Base-by-base conservation (phyloP, 2,329 filamentous ascomycete genomes). In the Talaromyces verruculosus region DNA sequence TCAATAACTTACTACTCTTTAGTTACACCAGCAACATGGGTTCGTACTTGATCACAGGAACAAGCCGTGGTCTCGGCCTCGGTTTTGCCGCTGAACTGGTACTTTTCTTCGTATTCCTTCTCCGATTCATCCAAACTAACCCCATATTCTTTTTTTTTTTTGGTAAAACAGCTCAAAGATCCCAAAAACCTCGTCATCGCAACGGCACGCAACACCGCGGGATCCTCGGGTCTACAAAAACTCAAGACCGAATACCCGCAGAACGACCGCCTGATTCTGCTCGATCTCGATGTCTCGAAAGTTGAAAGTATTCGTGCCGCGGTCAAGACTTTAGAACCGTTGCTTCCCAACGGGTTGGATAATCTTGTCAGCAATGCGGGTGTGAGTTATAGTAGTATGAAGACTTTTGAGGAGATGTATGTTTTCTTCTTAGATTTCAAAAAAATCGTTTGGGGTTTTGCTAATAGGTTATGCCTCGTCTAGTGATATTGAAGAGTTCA, bases 21-120 rank as follows among this genome's bases (percentile, higher is more conserved):
- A 25, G 25, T 4, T 25, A 57, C 6, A 25, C 47, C 60, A 63
- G 22, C 7, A 63, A 30, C 35, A 63, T 63, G 61, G 47, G 47
- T 63, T 63, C 61, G 35, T 63, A 55, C 47, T 55, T 63, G 47
- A 63, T 63, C 39, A 63, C 61, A 30, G 61, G 61, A 41, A 30
- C 61, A 41, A 63, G 61, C 61, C 61, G 61, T 43, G 61, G 61
- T 6, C 35, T 63, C 22, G 61, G 61, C 15, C 47, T 63, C 22
- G 61, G n/a, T 17, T 63, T 55, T 11, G 33, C 61, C 25, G 15
- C 61, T 33, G 61, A 63, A 55, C 47, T 63, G 35, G 61, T 55
- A 51, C n/a, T 17, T 33, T 33, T 5, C 15, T 25, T 17, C 15
- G 7, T 35, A 28, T 33, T 33, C 30, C 30, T 33, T 33, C 30